These are phyloP conservation scores for Fraxinus velutina DNA, from an alignment of 305 asterid genomes.

Conservation along the genomic window DNA sequence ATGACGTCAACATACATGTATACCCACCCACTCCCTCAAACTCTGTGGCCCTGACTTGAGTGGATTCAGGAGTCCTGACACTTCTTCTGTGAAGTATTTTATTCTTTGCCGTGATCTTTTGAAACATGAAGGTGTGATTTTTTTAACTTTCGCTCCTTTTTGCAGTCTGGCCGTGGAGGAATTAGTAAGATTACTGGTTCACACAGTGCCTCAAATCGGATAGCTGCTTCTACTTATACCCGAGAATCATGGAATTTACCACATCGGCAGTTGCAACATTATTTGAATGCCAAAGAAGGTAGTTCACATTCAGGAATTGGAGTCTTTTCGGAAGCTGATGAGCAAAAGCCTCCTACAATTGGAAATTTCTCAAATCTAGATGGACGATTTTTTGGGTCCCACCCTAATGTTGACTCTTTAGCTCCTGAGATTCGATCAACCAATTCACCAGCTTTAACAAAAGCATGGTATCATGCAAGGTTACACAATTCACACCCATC, in stretches of 20 bases:
- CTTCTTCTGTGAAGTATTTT: background rate
- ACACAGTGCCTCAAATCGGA: constrained; percentile 27
- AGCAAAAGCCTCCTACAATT: constrained; percentile 36
- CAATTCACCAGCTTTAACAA: constrained; percentile 32
- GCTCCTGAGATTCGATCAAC: constrained; percentile 45
- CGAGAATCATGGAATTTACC: constrained; percentile 40
- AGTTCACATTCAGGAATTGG: constrained; percentile 37
- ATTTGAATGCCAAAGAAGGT: constrained; percentile 36
- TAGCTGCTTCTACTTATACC: constrained; percentile 33
- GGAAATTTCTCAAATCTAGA: constrained; percentile 41
- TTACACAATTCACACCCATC: constrained; percentile 41
- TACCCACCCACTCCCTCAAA: background rate
- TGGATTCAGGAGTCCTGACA: background rate
- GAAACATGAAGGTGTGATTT: constrained; percentile 4
- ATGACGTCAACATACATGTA: background rate
- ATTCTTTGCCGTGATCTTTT: background rate
- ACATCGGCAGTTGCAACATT: constrained; percentile 8
- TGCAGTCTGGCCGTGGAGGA: constrained; percentile 54
- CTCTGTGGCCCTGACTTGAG: background rate
- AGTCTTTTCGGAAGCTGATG: constrained; percentile 30
- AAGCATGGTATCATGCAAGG: constrained; percentile 39
- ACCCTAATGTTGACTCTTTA: constrained; percentile 39
- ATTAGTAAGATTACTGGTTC: constrained; percentile 29
- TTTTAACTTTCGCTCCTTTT: constrained; percentile 8
- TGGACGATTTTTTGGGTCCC: constrained; percentile 38